A percentile compares a stretch with the other conserved stretches of the same genome.
Evolutionary conservation across 179 eudicot genomes (phyloP).

Genomic region (Beta lomatogona): DNA sequence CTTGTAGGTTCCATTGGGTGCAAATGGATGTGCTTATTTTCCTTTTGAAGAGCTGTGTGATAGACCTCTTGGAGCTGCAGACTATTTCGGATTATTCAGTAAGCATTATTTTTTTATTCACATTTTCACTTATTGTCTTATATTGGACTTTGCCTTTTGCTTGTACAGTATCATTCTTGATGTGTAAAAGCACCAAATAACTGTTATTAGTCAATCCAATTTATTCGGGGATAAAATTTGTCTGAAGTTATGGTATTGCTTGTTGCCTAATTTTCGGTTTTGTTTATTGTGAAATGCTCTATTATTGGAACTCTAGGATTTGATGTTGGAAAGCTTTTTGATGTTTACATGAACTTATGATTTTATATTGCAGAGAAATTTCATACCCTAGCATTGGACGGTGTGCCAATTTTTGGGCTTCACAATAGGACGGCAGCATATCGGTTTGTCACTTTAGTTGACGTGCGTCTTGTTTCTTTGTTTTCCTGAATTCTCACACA

Average conservation of each 20-base stretch:
- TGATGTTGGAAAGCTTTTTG: background rate
- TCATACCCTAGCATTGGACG: slow-evolving; percentile 86
- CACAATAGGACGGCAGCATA: slow-evolving; percentile 91
- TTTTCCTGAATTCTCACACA: slow-evolving; percentile 7
- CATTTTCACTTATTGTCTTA: background rate
- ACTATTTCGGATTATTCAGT: slow-evolving; percentile 90
- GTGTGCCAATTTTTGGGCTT: slow-evolving; percentile 79
- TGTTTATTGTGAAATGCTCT: background rate
- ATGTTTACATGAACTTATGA: background rate
- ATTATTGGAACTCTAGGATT: background rate
- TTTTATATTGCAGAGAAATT: slow-evolving; percentile 57
- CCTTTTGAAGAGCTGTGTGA: slow-evolving; percentile 90
- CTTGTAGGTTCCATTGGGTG: slow-evolving; percentile 78
- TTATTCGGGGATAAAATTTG: background rate
- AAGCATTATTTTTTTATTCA: slow-evolving; percentile 34
- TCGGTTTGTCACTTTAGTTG: slow-evolving; percentile 94
- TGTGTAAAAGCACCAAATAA: background rate
- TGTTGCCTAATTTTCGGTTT: background rate
- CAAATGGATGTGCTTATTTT: slow-evolving; percentile 91
- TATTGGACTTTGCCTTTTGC: background rate
- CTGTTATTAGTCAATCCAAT: background rate
- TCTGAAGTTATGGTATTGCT: background rate
- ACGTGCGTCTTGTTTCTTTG: slow-evolving; percentile 56
- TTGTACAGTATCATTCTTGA: background rate
- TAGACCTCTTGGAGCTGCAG: slow-evolving; percentile 96